Conservation (phyloP, 495 filamentous ascomycete genomes). For the Penicillium dipodomyicola region DNA sequence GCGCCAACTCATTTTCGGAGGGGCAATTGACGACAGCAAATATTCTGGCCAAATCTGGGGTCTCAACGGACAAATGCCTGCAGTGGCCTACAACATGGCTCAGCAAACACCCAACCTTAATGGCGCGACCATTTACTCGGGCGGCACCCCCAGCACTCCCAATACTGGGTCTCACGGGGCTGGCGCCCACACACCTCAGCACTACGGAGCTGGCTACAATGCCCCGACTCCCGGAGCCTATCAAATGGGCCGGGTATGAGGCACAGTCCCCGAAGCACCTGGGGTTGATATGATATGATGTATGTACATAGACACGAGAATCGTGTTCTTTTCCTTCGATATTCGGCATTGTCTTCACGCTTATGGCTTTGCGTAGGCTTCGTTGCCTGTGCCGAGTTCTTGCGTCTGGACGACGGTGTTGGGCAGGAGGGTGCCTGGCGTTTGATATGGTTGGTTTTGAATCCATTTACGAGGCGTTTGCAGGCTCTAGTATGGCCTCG, state of each 20-base stretch:
- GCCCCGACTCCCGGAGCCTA: conserved; percentile 62
- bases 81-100: conserved; percentile 45
- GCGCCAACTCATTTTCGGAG: conserved; percentile 80
- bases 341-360: conserved; percentile 31
- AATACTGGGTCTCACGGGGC: conserved; percentile 53
- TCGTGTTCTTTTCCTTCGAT: conserved; percentile 27
- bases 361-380: conserved; percentile 25
- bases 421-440: conserved; percentile 26
- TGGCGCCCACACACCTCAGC: conserved; percentile 57
- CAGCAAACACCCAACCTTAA: conserved; percentile 55
- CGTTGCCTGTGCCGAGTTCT: conserved; percentile 10
- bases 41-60: conserved; percentile 88
- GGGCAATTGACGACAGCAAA: conserved; percentile 68
- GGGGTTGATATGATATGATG: conserved; percentile 33
- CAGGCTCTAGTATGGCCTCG: conserved; percentile 15
- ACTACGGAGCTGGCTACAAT: conserved; percentile 51
- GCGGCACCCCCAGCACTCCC: conserved; percentile 70
- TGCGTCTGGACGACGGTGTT: conserved; percentile 24
- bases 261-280: background rate
- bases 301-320: conserved; percentile 33
- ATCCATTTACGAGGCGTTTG: conserved; percentile 29
- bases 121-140: conserved; percentile 56
- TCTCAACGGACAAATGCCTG: conserved; percentile 60
- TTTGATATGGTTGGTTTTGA: conserved; percentile 22
- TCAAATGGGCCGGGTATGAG: conserved; percentile 43